Evolutionary conservation across 129 eudicot species (phyloP).

Genomic region (Oenanthe sinensis): DNA sequence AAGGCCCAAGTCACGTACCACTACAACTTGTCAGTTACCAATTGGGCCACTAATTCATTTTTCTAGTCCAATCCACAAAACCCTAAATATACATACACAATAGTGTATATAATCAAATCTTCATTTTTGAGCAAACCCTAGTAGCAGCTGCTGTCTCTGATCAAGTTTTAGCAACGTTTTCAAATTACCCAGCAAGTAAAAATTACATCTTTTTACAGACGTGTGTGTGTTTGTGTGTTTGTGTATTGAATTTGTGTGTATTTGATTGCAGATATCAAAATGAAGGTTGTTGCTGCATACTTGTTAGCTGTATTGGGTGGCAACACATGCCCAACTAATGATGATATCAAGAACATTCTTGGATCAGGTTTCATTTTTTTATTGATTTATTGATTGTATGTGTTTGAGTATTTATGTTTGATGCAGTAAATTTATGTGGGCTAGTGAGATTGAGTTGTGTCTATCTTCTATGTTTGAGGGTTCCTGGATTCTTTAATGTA

Average conservation of each 20-base stretch:
- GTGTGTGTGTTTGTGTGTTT: not conserved
- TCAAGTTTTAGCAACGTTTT: not conserved
- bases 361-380: not conserved
- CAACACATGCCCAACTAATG: not conserved
- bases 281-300: slow-evolving; percentile 10
- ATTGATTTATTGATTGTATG: not conserved
- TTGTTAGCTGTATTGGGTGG: slow-evolving; percentile 9
- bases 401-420: not conserved
- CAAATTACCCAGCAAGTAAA: not conserved
- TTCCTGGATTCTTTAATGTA: not conserved
- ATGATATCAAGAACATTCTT: slow-evolving; percentile 7
- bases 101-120: not conserved
- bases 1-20: not conserved
- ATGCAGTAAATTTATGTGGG: not conserved
- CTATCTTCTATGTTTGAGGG: not conserved
- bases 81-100: not conserved
- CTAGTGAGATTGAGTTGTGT: not conserved
- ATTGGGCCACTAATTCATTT: not conserved
- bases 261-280: not conserved
- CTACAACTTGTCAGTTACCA: not conserved
- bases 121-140: not conserved
- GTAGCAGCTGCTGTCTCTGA: not conserved
- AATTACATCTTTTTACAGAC: not conserved
- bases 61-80: not conserved
- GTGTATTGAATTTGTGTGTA: not conserved